Percentiles rank a stretch among this genome's conserved stretches.
These are phyloP conservation scores for Alopecurus myosuroides DNA, from an alignment of 176 grass and related monocot species.

Conservation along the genomic window DNA sequence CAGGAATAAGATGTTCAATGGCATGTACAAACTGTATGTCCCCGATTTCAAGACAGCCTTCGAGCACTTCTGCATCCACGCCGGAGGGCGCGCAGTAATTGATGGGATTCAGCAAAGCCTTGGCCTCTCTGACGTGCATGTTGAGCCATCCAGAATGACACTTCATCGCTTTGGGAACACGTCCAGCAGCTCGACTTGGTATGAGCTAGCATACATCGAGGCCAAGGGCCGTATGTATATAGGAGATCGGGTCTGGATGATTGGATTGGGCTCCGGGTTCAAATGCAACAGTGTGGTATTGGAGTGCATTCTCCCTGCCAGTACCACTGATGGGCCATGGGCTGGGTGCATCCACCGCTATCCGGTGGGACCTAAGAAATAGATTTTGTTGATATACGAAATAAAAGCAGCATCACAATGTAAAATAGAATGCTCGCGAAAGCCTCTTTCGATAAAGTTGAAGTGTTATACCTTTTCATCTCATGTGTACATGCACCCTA, in stretches of 20 bases:
- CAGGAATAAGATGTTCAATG: slow-evolving; percentile 26
- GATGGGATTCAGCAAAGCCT: too few species aligned
- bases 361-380: slow-evolving; percentile 16
- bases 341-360: too few species aligned
- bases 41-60: slow-evolving; percentile 35
- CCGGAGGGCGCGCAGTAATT: slow-evolving; percentile 43
- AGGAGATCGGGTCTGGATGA: slow-evolving; percentile 51
- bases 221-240: slow-evolving; percentile 40
- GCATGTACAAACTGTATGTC: slow-evolving; percentile 35
- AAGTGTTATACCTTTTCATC: too few species aligned
- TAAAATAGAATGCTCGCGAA: too few species aligned
- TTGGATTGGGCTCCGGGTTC: slow-evolving; percentile 61
- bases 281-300: slow-evolving; percentile 71
- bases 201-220: slow-evolving; percentile 62
- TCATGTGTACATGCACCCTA: too few species aligned
- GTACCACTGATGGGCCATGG: slow-evolving; percentile 32
- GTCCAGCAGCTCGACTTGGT: too few species aligned
- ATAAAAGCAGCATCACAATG: too few species aligned
- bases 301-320: slow-evolving; percentile 34
- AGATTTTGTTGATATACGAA: too few species aligned
- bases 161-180: too few species aligned
- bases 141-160: too few species aligned
- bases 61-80: slow-evolving; percentile 92
- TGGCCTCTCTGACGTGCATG: too few species aligned
- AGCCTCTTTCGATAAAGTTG: too few species aligned